Conservation (phyloP, 2,329 filamentous ascomycete genomes). For the Fusarium nodosum region DNA sequence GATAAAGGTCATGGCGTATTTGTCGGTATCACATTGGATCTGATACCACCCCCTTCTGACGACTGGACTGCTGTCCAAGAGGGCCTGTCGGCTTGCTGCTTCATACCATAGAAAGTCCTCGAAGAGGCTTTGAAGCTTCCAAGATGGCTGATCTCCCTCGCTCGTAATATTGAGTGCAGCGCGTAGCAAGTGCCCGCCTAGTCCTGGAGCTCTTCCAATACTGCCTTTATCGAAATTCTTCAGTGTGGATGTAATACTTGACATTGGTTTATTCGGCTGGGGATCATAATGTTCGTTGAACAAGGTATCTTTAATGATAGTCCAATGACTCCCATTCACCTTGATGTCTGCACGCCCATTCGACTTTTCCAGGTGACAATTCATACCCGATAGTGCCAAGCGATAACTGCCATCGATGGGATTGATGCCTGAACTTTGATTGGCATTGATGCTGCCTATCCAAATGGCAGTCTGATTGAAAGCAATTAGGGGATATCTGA, state of each 20-base stretch:
- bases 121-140: slow-evolving; percentile 25
- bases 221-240: background rate
- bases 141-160: slow-evolving; percentile 5
- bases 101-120: slow-evolving; percentile 38
- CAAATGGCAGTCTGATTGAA: slow-evolving; percentile 12
- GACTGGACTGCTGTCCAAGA: background rate
- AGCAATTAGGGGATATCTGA: slow-evolving; percentile 19
- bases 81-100: background rate
- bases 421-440: background rate
- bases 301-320: background rate
- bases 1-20: slow-evolving; percentile 37
- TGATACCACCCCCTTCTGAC: slow-evolving; percentile 5
- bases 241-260: background rate
- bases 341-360: slow-evolving; percentile 20
- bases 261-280: background rate
- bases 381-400: slow-evolving; percentile 20
- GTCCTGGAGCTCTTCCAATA: slow-evolving; percentile 9
- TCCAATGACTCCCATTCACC: slow-evolving; percentile 23
- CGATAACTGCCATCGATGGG: background rate
- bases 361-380: slow-evolving; percentile 21
- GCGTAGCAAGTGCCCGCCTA: slow-evolving; percentile 25
- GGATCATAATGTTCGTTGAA: background rate
- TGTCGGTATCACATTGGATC: slow-evolving; percentile 6
- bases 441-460: slow-evolving; percentile 17
- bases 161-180: background rate